Base-by-base conservation (phyloP, 2,329 filamentous ascomycete species). In the Erysiphe pulchra region DNA sequence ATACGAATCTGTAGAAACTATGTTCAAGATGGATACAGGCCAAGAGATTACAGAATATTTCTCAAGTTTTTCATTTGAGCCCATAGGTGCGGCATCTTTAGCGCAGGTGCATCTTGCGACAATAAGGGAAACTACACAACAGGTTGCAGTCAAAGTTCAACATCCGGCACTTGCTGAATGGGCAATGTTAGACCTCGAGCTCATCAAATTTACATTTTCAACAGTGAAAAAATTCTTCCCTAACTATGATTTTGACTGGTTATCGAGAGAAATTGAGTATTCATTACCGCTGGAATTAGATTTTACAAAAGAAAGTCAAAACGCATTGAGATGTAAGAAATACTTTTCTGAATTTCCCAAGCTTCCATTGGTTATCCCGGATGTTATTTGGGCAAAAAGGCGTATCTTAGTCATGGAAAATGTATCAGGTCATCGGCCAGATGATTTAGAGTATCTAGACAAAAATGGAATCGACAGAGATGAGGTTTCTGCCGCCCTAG, bases 231-330 rank as follows among this genome's bases (percentile, higher is more conserved):
- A 73, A 48, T 94, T 87, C 67, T 98, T 98, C 57, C 92, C 92
- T 2, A 86, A 95, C 54, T 98, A 98, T 60, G 90, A 98, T 60
- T 69, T 98, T 28, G 86, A 92, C 57, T 98, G 90, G 90, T 66
- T 98, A 10, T 86, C 84, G 1, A 75, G 77, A 8, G 90, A 98
- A 62, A 92, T 98, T 80, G 83, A 94, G 49, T 63, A 75, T 17
- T 94, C 85, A 2, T 64, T 98, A 7, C 90, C 90, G 0, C 77
- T 87, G 58, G 90, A 98, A 61, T 68, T 98, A 45, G 80, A 98
- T 59, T 98, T 98, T 57, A 67, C 73, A 36, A 75, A 75, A 54
- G 90, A 98, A 59, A 90, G 80, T 4, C 63, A 75, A 45, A 98
- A 98, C 60, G 86, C 92, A 10, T 71, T 68, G 41, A 72, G 80